Percentiles rank a stretch among this genome's conserved stretches.
Conservation (phyloP, 805 yeast species). For the Wickerhamia fluorescens region DNA sequence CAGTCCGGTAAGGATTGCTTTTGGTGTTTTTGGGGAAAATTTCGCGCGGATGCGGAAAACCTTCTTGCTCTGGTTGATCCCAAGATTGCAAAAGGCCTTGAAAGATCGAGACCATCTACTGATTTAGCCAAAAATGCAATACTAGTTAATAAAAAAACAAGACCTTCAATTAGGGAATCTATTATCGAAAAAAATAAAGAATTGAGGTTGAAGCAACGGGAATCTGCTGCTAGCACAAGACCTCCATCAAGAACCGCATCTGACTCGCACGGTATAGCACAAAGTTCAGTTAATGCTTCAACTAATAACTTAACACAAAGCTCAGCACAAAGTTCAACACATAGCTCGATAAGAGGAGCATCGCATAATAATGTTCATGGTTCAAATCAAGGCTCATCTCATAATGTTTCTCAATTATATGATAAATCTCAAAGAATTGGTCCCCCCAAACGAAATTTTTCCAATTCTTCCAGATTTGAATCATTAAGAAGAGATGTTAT, state of each 20-base stretch:
- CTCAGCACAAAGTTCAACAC: too few relatives aligned
- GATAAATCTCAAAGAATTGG: constrained; percentile 3
- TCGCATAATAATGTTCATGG: too few relatives aligned
- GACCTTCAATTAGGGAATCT: constrained; percentile 44
- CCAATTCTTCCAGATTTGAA: background rate
- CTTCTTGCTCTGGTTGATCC: constrained; percentile 17
- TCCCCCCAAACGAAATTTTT: constrained; percentile 2
- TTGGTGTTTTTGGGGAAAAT: constrained; percentile 58
- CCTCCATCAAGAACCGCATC: constrained; percentile 13
- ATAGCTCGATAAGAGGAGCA: background rate
- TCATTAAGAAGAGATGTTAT: background rate
- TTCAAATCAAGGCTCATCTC: too few relatives aligned
- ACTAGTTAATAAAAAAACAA: constrained; percentile 13
- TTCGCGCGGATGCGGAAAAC: constrained; percentile 45
- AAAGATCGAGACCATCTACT: constrained; percentile 7
- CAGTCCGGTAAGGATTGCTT: constrained; percentile 65
- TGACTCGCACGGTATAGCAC: background rate
- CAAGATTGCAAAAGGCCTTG: constrained; percentile 8
- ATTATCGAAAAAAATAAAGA: constrained; percentile 39
- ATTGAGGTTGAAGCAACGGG: constrained; percentile 19
- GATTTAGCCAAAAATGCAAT: constrained; percentile 1
- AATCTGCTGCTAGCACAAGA: constrained; percentile 12
- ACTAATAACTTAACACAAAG: too few relatives aligned
- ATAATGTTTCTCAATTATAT: constrained; percentile 1
- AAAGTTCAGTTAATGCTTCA: too few relatives aligned